phyloP scores from a whole-genome alignment of 768 basidiomycete genomes.

The Boletus patriciae region DNA sequence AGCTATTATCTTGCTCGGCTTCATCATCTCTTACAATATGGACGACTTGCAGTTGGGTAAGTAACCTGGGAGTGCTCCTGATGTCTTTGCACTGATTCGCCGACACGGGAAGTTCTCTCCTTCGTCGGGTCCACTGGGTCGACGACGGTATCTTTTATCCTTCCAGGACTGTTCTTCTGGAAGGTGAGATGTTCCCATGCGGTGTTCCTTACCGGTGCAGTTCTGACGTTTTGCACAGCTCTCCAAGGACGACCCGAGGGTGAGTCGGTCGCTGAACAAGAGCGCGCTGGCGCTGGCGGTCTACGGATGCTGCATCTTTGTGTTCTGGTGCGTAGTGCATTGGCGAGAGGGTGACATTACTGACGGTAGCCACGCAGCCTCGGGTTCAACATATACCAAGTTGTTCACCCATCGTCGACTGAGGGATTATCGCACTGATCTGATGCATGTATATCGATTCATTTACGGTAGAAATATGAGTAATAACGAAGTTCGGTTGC shows the following conservation, averaged over 20 bases:
- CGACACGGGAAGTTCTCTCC: conserved; percentile 66
- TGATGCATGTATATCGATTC: not conserved
- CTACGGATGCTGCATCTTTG: conserved; percentile 79
- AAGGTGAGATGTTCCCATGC: conserved; percentile 51
- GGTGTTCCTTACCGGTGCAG: not conserved
- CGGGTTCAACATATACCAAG: conserved; percentile 74
- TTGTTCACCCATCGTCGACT: conserved; percentile 39
- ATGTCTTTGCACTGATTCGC: conserved; percentile 12
- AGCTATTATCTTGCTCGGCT: conserved; percentile 62
- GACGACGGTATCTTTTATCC: conserved; percentile 94
- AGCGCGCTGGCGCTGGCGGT: conserved; percentile 63
- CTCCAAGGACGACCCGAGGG: conserved; percentile 62
- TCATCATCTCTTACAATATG: conserved; percentile 74
- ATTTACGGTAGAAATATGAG: conserved; percentile 2
- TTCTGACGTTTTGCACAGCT: conserved; percentile 44
- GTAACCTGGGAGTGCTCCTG: conserved; percentile 23
- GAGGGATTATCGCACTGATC: conserved; percentile 4
- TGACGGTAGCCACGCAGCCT: conserved; percentile 46
- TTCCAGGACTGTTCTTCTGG: conserved; percentile 93
- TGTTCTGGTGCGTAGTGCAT: conserved; percentile 74
- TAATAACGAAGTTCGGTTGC: not conserved
- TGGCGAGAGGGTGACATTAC: not conserved
- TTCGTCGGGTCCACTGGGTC: conserved; percentile 98
- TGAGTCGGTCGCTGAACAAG: conserved; percentile 52
- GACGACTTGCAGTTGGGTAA: conserved; percentile 75